Percentiles rank a stretch among this genome's conserved stretches.
These are phyloP conservation scores for Mycena albidolilacea DNA, from an alignment of 768 basidiomycete species.

Conservation along the genomic window DNA sequence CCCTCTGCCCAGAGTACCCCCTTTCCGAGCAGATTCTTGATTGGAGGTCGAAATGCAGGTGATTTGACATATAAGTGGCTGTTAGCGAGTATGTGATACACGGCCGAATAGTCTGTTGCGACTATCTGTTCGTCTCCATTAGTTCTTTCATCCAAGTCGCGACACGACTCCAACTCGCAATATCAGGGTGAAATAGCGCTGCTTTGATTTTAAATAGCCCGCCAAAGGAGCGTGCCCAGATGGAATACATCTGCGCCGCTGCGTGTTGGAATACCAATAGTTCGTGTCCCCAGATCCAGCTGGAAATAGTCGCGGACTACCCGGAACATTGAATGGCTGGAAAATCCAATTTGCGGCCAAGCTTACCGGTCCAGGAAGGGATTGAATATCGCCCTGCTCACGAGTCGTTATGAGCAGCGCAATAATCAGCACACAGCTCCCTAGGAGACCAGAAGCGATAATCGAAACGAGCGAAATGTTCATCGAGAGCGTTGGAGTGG, in stretches of 20 bases:
- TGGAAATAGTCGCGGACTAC: conserved; percentile 42
- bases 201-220: conserved; percentile 55
- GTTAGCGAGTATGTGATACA: conserved; percentile 56
- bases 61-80: conserved; percentile 52
- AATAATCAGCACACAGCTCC: conserved; percentile 27
- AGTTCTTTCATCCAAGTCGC: neutral
- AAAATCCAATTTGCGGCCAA: conserved; percentile 18
- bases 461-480: no score
- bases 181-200: conserved; percentile 55
- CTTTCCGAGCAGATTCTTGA: conserved; percentile 51
- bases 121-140: conserved; percentile 46
- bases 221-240: conserved; percentile 51
- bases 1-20: conserved; percentile 57
- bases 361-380: conserved; percentile 44
- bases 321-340: neutral
- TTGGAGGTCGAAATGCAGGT: conserved; percentile 50
- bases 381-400: conserved; percentile 31
- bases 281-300: conserved; percentile 57
- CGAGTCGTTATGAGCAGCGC: conserved; percentile 1
- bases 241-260: conserved; percentile 50
- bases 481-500: no score
- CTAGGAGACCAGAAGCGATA: conserved; percentile 21
- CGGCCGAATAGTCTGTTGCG: conserved; percentile 53
- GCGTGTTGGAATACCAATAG: conserved; percentile 50
- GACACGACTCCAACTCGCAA: conserved; percentile 43